Evolutionary conservation across 345 rosid genomes (phyloP), one percentile per base, ranked within the genome.

Genomic region (Eucalyptus pumila): DNA sequence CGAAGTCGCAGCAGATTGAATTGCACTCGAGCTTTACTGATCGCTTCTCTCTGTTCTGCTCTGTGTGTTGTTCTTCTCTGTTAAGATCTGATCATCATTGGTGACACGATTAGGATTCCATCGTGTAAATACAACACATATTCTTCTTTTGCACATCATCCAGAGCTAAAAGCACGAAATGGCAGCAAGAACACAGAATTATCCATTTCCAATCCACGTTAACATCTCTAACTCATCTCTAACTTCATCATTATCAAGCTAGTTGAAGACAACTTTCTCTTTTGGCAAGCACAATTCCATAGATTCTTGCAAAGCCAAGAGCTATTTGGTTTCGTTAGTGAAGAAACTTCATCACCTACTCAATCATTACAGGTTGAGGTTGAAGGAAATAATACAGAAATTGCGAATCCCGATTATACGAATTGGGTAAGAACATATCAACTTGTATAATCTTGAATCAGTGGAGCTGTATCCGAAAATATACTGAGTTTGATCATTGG

Each of bases 231-330:
- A 56, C 60, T 56, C 12, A 56, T 56, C 60, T 56, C 12, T 2
- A 56, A 56, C 62, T 56, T 56, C 0, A 1, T 56, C 3, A 56
- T 6, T 9, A 56, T 23, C 62, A 56, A 56, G 13, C 1, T 56
- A 3, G 30, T 1, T 9, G 0, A 85, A 11, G 50, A 44, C 4
- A 44, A 85, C 5, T 44, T 56, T 21, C 37, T 85, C 5, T 3
- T 85, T 7, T 81, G 37, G 34, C 51, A 85, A 44, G 50, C 54
- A 12, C 19, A 45, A 9, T 21, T 45, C 3, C 51, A 5, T 0
- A 44, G 17, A 94, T 93, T 96, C 93, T 91, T 94, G 15, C 21
- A 3, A 4, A 45, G 37, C 9, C 21, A 85, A 5, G 86, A 85
- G 12, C 34, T 85, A 6, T 51, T 47, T 45, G 34, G 34, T 4